phyloP scores from a whole-genome alignment of 345 rosid genomes.

The Geranium rotundifolium region DNA sequence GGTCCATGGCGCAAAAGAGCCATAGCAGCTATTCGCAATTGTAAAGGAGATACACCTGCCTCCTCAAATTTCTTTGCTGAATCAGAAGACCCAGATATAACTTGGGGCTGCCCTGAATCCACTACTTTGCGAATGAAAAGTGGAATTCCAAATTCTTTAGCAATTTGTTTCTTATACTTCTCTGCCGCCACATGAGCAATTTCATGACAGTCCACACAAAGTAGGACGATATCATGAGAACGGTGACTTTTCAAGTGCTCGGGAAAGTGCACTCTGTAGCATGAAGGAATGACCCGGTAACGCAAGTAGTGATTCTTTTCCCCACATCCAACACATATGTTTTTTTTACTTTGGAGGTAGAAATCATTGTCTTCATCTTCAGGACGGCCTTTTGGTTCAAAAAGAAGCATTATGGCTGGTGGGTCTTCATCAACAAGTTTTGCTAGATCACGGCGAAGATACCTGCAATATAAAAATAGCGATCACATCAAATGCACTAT shows the following conservation, averaged over 20 bases:
- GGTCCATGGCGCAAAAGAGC: constrained; percentile 87
- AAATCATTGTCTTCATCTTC: constrained; percentile 96
- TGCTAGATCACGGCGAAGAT: constrained; percentile 63
- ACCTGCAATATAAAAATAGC: constrained; percentile 33
- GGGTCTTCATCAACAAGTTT: constrained; percentile 72
- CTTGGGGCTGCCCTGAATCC: constrained; percentile 38
- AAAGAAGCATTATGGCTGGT: constrained; percentile 81
- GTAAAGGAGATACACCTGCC: constrained; percentile 82
- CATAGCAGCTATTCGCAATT: constrained; percentile 87
- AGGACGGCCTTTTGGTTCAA: constrained; percentile 95
- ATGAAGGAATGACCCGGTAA: constrained; percentile 85
- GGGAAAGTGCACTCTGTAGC: constrained; percentile 93
- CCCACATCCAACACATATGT: constrained; percentile 93
- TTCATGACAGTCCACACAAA: constrained; percentile 96
- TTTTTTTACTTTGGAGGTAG: constrained; percentile 85
- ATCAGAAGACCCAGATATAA: constrained; percentile 27
- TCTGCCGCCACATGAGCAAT: constrained; percentile 95
- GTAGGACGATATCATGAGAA: constrained; percentile 95
- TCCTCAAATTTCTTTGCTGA: constrained; percentile 28
- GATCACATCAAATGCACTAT: constrained; percentile 7
- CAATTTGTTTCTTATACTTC: constrained; percentile 65
- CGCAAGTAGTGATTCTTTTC: constrained; percentile 89
- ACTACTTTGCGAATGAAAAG: constrained; percentile 71
- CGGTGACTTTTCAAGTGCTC: constrained; percentile 97
- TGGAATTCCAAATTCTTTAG: constrained; percentile 74